Base-by-base conservation (phyloP, 2,329 filamentous ascomycete genomes). In the Drechslerella stenobrocha region DNA sequence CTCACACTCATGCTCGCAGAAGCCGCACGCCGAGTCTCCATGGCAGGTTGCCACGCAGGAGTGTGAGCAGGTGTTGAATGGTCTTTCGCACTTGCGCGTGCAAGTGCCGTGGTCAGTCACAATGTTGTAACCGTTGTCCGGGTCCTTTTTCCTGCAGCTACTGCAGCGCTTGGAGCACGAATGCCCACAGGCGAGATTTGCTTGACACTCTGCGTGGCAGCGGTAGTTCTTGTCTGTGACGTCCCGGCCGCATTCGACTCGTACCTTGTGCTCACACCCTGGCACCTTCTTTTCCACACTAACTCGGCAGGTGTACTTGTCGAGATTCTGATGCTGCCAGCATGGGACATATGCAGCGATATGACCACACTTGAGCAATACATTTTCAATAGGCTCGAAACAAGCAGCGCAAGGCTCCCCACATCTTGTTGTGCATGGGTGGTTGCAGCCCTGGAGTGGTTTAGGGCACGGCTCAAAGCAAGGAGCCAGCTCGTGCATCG, bases 61-160 rank as follows among this genome's bases (percentile, higher is more conserved):
- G 70, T 89, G 86, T 7, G 75, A 76, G 72, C 86, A 89, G 0
- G 80, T 81, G 0, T 75, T 77, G 70, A 80, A 83, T 0, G 74
- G 72, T 1, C 83, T 77, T 3, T 78, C 78, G 72, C 84, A 88
- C 1, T 42, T 65, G 42, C 79, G 77, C 0, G 61, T 70, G 72
- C 84, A 87, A 2, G 70, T 51, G 1, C 76, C 78, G 70, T 87
- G 84, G 15, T 78, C 72, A 2, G 74, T 70, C 0, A n/a, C n/a
- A n/a, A n/a, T n/a, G n/a, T n/a, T n/a, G 69, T 44, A 0, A 20
- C 35, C 60, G 0, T 72, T 46, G 1, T 74, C 76, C 0, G 74
- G 73, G 5, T 75, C 70, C 22, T 75, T 20, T 52, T 5, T 71
- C 2, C 77, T 78, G 74, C 86, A 89, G 0, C 69, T 55, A 4